Conservation (phyloP, 306 rosid species). For the Trifolium repens region DNA sequence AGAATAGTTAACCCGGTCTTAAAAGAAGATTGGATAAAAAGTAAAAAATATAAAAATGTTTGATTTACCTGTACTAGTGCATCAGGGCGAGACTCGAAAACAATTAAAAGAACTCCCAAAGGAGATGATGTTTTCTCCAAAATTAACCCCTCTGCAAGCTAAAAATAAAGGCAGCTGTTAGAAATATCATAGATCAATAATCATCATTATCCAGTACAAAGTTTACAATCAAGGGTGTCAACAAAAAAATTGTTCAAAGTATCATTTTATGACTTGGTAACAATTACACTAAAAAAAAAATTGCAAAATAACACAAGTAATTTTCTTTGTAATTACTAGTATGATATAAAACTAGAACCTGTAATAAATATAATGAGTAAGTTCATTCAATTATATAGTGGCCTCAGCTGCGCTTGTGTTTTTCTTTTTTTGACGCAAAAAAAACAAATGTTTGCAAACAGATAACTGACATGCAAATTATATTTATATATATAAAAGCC, state of each 20-base stretch:
- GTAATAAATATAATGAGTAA: slow-evolving; percentile 3
- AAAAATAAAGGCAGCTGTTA: slow-evolving; percentile 44
- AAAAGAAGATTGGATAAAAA: not conserved
- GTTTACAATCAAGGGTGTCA: slow-evolving; percentile 22
- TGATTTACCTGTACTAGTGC: slow-evolving; percentile 86
- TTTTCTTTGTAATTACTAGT: slow-evolving; percentile 20
- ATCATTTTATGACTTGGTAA: slow-evolving; percentile 26
- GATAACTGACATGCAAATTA: not conserved
- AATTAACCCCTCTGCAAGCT: slow-evolving; percentile 92
- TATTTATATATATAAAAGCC: not conserved
- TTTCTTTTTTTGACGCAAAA: not conserved
- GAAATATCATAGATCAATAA: slow-evolving; percentile 41
- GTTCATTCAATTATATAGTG: not conserved
- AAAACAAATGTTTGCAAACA: not conserved
- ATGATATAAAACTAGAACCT: slow-evolving; percentile 30
- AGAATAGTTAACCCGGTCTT: slow-evolving; percentile 6
- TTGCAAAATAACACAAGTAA: slow-evolving; percentile 27
- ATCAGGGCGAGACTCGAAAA: slow-evolving; percentile 98
- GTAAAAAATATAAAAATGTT: slow-evolving; percentile 5
- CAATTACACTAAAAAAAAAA: slow-evolving; percentile 20
- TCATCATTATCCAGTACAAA: slow-evolving; percentile 1
- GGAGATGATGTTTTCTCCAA: slow-evolving; percentile 97
- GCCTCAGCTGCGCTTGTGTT: slow-evolving; percentile 9
- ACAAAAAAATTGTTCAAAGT: slow-evolving; percentile 23
- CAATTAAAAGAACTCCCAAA: slow-evolving; percentile 88